A percentile compares a stretch with the other conserved stretches of the same genome.
These are phyloP conservation scores for Pseudozyma thailandica DNA, from an alignment of 1,284 basidiomycete genomes.

Conservation along the genomic window DNA sequence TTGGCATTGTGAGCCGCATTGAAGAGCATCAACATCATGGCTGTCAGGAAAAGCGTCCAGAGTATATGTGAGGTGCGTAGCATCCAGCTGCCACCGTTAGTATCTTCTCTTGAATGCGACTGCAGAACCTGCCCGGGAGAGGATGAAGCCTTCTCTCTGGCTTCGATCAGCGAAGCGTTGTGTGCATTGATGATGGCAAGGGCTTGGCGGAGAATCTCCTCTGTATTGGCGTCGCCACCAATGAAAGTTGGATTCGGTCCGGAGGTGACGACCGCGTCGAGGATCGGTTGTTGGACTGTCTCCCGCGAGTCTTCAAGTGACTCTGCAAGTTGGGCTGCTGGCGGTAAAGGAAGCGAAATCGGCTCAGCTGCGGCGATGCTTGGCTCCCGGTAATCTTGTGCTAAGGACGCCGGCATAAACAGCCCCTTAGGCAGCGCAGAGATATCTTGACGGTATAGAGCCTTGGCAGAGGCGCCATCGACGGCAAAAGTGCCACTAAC, in stretches of 20 bases:
- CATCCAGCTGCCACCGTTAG: not conserved
- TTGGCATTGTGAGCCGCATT: constrained; percentile 32
- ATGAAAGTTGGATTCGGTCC: not conserved
- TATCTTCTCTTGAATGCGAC: not conserved
- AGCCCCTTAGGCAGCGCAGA: constrained; percentile 12
- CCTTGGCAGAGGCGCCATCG: not conserved
- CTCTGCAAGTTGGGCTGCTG: not conserved
- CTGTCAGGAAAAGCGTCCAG: constrained; percentile 36
- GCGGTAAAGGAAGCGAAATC: not conserved
- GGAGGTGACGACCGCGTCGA: not conserved
- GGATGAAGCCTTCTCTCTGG: not conserved
- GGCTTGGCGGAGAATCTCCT: constrained; percentile 22
- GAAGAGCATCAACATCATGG: constrained; percentile 30
- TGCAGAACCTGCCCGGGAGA: too few relatives aligned
- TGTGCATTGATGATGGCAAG: constrained; percentile 37
- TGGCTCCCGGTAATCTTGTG: constrained; percentile 4
- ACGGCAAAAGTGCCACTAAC: constrained; percentile 12
- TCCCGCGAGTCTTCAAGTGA: constrained; percentile 31
- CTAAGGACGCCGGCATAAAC: constrained; percentile 3
- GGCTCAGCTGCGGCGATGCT: not conserved
- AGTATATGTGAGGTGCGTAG: constrained; percentile 26
- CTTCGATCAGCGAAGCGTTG: constrained; percentile 11
- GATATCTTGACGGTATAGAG: not conserved
- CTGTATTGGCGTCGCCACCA: constrained; percentile 1
- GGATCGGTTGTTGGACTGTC: constrained; percentile 11